Evolutionary conservation across 129 eudicot species (phyloP).

Genomic region (Gnaphalium uliginosum): DNA sequence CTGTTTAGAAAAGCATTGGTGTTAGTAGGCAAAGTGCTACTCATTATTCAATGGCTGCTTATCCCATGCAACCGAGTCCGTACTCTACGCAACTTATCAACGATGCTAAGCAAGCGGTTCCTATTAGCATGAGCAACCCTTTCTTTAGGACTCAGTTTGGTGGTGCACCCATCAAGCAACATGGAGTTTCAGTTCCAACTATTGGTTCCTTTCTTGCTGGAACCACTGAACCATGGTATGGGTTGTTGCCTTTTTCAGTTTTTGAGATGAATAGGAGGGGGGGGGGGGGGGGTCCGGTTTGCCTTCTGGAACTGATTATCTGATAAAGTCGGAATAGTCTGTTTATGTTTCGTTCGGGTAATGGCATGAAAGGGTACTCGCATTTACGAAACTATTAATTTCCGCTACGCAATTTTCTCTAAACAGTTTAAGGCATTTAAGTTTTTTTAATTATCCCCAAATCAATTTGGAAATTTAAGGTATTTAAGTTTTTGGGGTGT

Average conservation of each 20-base stretch:
- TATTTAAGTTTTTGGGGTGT: background rate
- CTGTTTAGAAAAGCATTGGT: conserved; percentile 41
- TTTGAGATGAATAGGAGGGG: background rate
- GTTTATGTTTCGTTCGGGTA: background rate
- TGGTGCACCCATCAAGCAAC: conserved; percentile 54
- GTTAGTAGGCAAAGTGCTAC: conserved; percentile 41
- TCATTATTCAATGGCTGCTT: conserved; percentile 43
- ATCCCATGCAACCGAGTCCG: conserved; percentile 52
- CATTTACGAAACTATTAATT: background rate
- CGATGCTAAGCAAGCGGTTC: conserved; percentile 42
- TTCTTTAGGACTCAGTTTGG: conserved; percentile 50
- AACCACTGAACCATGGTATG: conserved; percentile 65
- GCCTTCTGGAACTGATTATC: conserved; percentile 1
- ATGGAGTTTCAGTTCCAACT: conserved; percentile 51
- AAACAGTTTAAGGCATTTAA: background rate
- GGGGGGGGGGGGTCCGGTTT: background rate
- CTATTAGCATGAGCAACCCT: conserved; percentile 44
- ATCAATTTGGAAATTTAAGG: background rate
- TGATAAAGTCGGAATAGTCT: conserved; percentile 2
- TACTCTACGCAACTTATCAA: conserved; percentile 35
- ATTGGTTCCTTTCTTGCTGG: conserved; percentile 51
- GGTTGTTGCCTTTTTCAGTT: background rate
- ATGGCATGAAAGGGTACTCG: background rate
- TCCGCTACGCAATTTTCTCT: background rate
- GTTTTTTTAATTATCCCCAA: background rate